phyloP scores from a whole-genome alignment of 2,329 filamentous ascomycete genomes.

The Aspergillus hortae region DNA sequence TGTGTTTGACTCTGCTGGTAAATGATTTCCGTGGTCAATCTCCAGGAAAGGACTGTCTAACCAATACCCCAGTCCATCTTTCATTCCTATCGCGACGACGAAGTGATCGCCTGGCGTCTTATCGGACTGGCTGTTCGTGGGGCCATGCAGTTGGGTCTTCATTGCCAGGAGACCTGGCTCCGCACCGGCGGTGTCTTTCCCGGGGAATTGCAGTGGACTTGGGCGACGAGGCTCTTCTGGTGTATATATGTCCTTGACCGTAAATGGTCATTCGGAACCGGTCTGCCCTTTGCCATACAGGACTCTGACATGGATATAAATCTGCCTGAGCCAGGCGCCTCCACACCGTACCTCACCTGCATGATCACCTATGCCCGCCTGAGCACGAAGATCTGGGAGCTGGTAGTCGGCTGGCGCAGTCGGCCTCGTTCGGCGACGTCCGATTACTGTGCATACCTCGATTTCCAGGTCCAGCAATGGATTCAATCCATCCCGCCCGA shows the following conservation, averaged over 20 bases:
- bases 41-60: neutral
- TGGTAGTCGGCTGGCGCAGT: constrained; percentile 38
- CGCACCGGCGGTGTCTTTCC: constrained; percentile 33
- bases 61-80: constrained; percentile 27
- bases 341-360: constrained; percentile 43
- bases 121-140: constrained; percentile 48
- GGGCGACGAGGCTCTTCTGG: constrained; percentile 46
- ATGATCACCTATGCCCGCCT: constrained; percentile 49
- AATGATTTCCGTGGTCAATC: neutral
- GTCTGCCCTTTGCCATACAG: constrained; percentile 48
- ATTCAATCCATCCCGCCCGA: constrained; percentile 44
- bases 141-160: constrained; percentile 48
- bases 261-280: constrained; percentile 52
- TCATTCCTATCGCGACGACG: constrained; percentile 46
- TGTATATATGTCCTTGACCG: constrained; percentile 52
- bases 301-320: constrained; percentile 51
- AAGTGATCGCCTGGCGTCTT: constrained; percentile 48
- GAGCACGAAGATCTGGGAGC: constrained; percentile 47
- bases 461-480: constrained; percentile 46
- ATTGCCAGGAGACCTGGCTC: constrained; percentile 43
- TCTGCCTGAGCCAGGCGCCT: constrained; percentile 42
- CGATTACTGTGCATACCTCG: constrained; percentile 40
- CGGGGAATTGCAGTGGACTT: constrained; percentile 33
- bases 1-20: constrained; percentile 31
- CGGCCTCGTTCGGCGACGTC: constrained; percentile 30